Base-by-base conservation (phyloP, 768 basidiomycete species). In the Calocybe cyanea region DNA sequence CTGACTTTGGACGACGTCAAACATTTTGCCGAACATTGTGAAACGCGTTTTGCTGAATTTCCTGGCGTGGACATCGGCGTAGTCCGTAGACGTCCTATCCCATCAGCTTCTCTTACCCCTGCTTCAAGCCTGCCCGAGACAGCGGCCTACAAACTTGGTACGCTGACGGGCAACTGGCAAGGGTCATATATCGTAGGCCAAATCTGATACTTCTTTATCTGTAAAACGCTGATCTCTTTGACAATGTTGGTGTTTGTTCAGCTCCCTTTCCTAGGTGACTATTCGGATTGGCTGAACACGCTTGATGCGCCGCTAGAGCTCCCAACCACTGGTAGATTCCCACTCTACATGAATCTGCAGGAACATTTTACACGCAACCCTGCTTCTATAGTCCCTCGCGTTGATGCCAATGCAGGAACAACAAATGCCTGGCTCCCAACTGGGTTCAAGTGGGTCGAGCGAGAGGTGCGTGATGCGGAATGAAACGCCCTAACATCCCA, bases 341-440 rank as follows among this genome's bases (percentile, higher is more conserved):
- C 80, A 9, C 60, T 79, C 21, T 78, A 75, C 52, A 57, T 78
- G 45, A 65, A 62, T 2, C 61, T 81, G 20, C 67, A 70, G 49
- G 79, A 80, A 49, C 68, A 78, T 41, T 76, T 69, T 50, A 70
- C 63, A 37, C 69, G 61, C 51, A 60, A 67, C 34, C 53, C 59
- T 3, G 56, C 57, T 14, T 48, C 52, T 5, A 58, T 66, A 35
- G 56, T 74, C 15, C 73, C 73, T 3, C 44, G 56, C 28, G 59
- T 61, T 18, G 58, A 64, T n/a, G 57, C 62, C 3, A 57, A 57
- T 17, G 60, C 66, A 43, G 71, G 69, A 0, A 67, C 65, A 28
- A 56, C 56, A 17, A 73, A 76, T 46, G 73, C 69, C 7, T 79
- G 77, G 69, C 53, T 80, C 14, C 76, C 78, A 21, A 24, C 60